Evolutionary conservation across 495 filamentous ascomycete species (phyloP), one percentile per base, ranked within the genome.

Genomic region (Neurospora sp.): DNA sequence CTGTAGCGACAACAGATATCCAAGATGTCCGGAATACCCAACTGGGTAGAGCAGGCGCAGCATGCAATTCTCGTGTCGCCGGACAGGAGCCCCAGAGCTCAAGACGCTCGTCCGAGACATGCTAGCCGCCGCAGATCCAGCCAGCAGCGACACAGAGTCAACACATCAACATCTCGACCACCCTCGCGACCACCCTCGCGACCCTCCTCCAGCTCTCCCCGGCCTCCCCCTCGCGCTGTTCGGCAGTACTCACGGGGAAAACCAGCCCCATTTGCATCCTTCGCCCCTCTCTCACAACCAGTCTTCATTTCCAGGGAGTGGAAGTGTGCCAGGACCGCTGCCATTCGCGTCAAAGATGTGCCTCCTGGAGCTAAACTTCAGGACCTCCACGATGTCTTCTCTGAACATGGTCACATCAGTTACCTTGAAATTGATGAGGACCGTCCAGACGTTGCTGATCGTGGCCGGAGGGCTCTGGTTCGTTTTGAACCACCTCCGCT

Each of bases 401-500:
- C 69, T 18, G 22, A 18, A 1, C 74, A 76, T 65, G 83, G 83
- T 5, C 77, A 76, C 0, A 71, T 85, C 18, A 74, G 75, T 0
- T 80, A 44, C 44, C 73, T 84, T 53, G 81, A 84, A 6, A 72
- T 84, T 5, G 81, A 77, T 38, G 76, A 81, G 5, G 41, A 12
- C 3, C 70, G 41, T 4, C 70, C 44, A n/a, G 71, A 70, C 10
- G 16, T 18, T 8, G 61, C 39, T 27, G 41, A 71, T 4, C 74
- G 74, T 39, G 53, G 20, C 42, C 70, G 75, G 18, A 71, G 31
- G 11, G 83, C 76, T 5, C 76, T 78, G 18, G 31, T 85, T 10
- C 73, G 76, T 1, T 85, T 85, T 59, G 79, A 81, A 10, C 83
- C 83, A 7, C 81, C 82, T 9, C 83, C 83, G 2, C 71, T 38